Base-by-base conservation (phyloP, 2,329 filamentous ascomycete species). In the Neocatenulostroma microsporum region DNA sequence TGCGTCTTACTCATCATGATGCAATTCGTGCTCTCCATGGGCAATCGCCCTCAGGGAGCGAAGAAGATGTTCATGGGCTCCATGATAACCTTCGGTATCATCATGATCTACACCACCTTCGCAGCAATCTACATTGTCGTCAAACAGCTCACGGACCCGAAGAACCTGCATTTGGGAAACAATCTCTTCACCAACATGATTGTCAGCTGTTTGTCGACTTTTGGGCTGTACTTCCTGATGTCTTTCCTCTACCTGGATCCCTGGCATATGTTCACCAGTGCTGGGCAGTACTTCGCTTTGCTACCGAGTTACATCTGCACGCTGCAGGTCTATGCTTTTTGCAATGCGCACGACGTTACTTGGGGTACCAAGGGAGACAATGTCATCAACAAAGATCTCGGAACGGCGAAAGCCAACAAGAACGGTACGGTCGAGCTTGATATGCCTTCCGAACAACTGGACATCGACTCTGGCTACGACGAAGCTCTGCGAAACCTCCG, bases 361-460 rank as follows among this genome's bases (percentile, higher is more conserved):
- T 98, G 91, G 91, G 91, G 91, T 29, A 98, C 91, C 30, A 98
- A 98, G 66, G 91, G 91, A 39, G 91, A 98, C 72, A 98, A 98
- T 62, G 79, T 94, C 23, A 81, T 91, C 53, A 82, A 85, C 62
- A 95, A 84, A 6, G 93, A 98, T 58, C 78, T 98, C 1, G 91
- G 91, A 39, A 79, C 84, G 5, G 91, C 93, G 10, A 77, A 84
- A 33, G 80, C 83, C 47, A 84, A 82, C 37, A 76, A 76, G 30
- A 70, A 71, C 32, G 74, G 80, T 41, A 85, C 82, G 0, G 91
- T 98, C 52, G 86, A 95, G 61, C 73, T 98, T 5, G 91, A 98
- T 56, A 98, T 98, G 88, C 91, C 93, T 0, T 85, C 80, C 2
- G 93, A 98, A 60, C 91, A 98, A 66, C 80, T 98, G 21, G 91